Base-by-base conservation (phyloP, 2,329 filamentous ascomycete genomes). In the Alternaria sp. region DNA sequence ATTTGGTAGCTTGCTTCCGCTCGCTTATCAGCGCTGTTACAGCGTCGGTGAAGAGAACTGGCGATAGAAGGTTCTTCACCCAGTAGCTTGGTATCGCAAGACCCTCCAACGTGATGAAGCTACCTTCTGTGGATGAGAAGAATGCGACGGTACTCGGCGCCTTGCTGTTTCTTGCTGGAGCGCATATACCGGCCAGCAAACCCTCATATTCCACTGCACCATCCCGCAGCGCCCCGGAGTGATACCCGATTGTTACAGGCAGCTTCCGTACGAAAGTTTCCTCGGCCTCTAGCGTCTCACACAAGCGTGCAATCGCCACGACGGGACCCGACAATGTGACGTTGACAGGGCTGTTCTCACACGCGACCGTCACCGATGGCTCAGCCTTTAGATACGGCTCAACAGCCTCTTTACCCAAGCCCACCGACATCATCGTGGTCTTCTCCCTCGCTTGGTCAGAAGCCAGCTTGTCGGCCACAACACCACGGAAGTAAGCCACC, bases 161-260 rank as follows among this genome's bases (percentile, higher is more conserved):
- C 3, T 58, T 53, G 8, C 30, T 24, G 1, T 53, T 8, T 26
- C 4, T 39, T 5, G 11, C 24, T 6, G 48, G 48, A 30, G 47
- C 54, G 30, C 32, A 22, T 20, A 52, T 53, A 2, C 41, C 55
- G 22, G 47, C 32, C 41, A 58, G 32, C 5, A 34, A 32, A 18
- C 3, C 8, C 18, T 53, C 41, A 41, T 58, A 58, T 6, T 52
- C 26, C 5, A 16, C 32, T 7, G 55, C 48, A 24, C 39, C 55
- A 46, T 58, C 48, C 4, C 47, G 55, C 41, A 58, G 18, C 14
- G 47, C 47, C 3, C 36, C 47, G 8, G 79, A 81, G 54, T 83
- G 82, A 47, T 83, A 84, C 0, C 81, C 82, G 8, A 68, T 75
- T n/a, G 79, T 75, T 3, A 82, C 80, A 56, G 76, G 72, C 3